Evolutionary conservation across 75 land plant genomes (phyloP).

Genomic region (Selaginella tamariscina): DNA sequence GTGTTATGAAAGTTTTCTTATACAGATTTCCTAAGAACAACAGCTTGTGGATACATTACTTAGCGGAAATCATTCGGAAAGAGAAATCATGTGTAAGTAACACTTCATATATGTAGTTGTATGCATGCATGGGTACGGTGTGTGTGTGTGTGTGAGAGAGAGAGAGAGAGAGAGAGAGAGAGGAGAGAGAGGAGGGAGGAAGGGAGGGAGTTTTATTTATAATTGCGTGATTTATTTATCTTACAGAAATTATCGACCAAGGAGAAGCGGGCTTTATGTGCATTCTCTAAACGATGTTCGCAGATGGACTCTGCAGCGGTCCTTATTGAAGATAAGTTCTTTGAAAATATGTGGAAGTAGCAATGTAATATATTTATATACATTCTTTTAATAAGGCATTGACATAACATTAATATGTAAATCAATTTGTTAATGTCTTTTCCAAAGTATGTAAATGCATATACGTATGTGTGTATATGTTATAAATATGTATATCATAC

Average conservation of each 20-base stretch:
- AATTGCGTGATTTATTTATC: not conserved
- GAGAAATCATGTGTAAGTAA: constrained; percentile 89
- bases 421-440: too few species aligned
- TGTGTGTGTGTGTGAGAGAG: not conserved
- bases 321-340: constrained; percentile 52
- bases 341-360: constrained; percentile 39
- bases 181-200: not conserved
- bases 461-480: too few species aligned
- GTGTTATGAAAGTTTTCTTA: not conserved
- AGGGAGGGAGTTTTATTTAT: not conserved
- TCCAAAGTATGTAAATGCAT: too few species aligned
- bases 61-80: constrained; percentile 63
- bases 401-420: too few species aligned
- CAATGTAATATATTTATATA: too few species aligned
- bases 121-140: not conserved
- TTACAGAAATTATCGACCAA: constrained; percentile 43
- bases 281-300: constrained; percentile 54
- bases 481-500: too few species aligned
- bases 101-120: not conserved
- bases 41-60: constrained; percentile 71
- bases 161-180: not conserved
- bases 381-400: too few species aligned
- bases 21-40: constrained; percentile 76
- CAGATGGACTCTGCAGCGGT: constrained; percentile 54
- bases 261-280: constrained; percentile 66